phyloP scores from a whole-genome alignment of 1,284 basidiomycete species.

The Trichosporon sp. region DNA sequence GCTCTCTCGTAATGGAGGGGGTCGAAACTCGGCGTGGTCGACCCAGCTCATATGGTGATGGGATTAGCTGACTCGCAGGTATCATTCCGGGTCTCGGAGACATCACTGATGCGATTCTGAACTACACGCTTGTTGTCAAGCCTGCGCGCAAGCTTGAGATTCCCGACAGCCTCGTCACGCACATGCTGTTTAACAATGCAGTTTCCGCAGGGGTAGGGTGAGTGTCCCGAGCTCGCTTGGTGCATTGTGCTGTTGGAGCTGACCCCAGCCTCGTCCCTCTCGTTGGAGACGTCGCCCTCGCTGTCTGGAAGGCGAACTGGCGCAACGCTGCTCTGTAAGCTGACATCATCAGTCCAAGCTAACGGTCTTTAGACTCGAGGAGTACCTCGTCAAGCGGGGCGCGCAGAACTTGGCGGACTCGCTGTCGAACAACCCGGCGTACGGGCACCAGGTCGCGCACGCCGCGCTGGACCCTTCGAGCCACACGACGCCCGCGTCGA shows the following conservation, averaged over 20 bases:
- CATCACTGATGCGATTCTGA: constrained; percentile 49
- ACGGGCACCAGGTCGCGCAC: not conserved
- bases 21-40: not conserved
- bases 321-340: constrained; percentile 63
- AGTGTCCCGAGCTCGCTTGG: constrained; percentile 7
- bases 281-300: constrained; percentile 68
- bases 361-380: constrained; percentile 36
- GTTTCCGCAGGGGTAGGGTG: constrained; percentile 65
- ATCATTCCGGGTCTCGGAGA: constrained; percentile 48
- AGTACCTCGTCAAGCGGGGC: constrained; percentile 42
- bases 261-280: constrained; percentile 60
- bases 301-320: constrained; percentile 82
- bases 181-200: constrained; percentile 76
- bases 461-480: not conserved
- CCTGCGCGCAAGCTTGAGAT: constrained; percentile 64
- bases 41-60: not conserved
- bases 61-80: constrained; percentile 30
- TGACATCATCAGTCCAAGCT: not conserved
- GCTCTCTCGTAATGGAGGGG: not conserved
- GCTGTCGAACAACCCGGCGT: not conserved
- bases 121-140: constrained; percentile 72
- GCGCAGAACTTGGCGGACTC: constrained; percentile 34
- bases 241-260: not conserved
- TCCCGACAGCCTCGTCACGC: constrained; percentile 62
- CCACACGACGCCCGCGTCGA: not conserved